Conservation (phyloP, 768 basidiomycete genomes). For the Pulveroboletus frians region DNA sequence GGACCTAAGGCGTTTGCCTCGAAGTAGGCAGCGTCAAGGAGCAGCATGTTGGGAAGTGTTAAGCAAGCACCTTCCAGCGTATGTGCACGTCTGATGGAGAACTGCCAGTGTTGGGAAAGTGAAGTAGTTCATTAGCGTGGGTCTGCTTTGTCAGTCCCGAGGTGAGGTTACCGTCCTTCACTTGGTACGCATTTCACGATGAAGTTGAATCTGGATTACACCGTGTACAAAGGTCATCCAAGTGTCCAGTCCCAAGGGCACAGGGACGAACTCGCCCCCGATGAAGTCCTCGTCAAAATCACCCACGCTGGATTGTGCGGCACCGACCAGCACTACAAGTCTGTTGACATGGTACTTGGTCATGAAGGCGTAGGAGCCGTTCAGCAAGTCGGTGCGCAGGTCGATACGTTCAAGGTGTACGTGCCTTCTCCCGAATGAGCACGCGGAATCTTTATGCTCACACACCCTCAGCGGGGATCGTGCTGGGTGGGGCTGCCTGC, state of each 20-base stretch:
- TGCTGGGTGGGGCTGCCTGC: constrained; percentile 35
- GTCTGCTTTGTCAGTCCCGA: no score
- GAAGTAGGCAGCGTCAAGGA: no score
- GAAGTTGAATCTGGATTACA: constrained; percentile 24
- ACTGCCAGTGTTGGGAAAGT: no score
- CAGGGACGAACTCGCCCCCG: constrained; percentile 17
- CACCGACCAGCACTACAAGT: constrained; percentile 34
- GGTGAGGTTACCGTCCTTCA: no score
- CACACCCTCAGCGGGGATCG: constrained; percentile 28
- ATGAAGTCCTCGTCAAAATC: constrained; percentile 29
- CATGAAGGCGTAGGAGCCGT: constrained; percentile 37
- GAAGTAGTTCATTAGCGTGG: no score
- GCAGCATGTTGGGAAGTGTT: neutral
- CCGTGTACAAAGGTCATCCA: constrained; percentile 29
- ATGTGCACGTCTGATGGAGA: no score
- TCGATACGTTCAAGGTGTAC: constrained; percentile 31
- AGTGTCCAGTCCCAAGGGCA: constrained; percentile 11
- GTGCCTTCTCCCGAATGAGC: constrained; percentile 7
- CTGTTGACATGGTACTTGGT: constrained; percentile 34
- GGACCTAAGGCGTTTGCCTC: no score
- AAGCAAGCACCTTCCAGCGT: neutral
- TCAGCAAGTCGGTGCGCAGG: constrained; percentile 28
- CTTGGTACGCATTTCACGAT: neutral
- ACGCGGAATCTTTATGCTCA: neutral
- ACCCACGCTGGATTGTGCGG: constrained; percentile 36